Evolutionary conservation across 225 moss, liverwort and hornwort species (phyloP), one percentile per base, ranked within the genome.

Genomic region (Bryoerythrophyllum caledonicum): DNA sequence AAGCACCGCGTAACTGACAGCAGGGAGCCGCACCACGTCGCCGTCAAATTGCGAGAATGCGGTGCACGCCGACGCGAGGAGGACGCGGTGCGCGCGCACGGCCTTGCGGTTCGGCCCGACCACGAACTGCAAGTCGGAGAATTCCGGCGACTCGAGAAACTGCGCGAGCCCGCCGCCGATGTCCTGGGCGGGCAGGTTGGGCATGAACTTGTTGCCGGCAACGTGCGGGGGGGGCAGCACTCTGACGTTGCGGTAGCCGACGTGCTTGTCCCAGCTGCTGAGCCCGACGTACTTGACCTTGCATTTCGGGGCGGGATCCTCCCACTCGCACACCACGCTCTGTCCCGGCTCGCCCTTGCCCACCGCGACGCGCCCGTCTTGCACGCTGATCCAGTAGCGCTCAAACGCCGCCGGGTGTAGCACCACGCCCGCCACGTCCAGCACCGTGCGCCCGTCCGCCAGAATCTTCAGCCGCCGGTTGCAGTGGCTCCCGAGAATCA

Each of bases 231-330:
- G 86, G 14, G 91, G 93, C 15, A 93, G 82, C 46, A 99, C 99
- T 54, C 90, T 80, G 23, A 95, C 90, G 27, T 91, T 90, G 26
- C 99, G 91, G 79, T 99, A 99, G 17, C 90, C 93, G 7, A 99
- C 95, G 74, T 99, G 99, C 79, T 95, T 99, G 54, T 99, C 99
- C 99, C 99, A 99, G 65, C 95, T 95, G 57, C 95, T 95, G 28
- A 99, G 79, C 44, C 99, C 99, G 27, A 95, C 95, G 64, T 82
- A 88, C 61, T 87, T 89, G 23, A 95, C 74, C 48, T 87, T 85
- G 64, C 80, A 76, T 59, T 95, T 99, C 4, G 99, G 99, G 44
- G 78, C 83, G 0, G 99, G 86, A 26, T 99, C 99, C 34, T 86
- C 81, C 99, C 99, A 99, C 48, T 93, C 88, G 66, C 88, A 78